phyloP scores from a whole-genome alignment of 495 filamentous ascomycete species.

The Annulohypoxylon stygium region DNA sequence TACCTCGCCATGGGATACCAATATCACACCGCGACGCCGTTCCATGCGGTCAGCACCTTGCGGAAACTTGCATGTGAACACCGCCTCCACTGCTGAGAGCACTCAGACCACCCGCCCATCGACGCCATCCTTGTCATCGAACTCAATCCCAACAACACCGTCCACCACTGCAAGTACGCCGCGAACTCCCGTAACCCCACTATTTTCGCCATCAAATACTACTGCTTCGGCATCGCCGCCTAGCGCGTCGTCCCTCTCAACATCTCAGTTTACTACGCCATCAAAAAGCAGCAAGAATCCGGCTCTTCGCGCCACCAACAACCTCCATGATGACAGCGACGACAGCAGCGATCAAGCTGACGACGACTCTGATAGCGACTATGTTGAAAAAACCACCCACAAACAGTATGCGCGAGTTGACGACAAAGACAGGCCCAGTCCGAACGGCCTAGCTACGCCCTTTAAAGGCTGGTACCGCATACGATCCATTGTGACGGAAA shows the following conservation, averaged over 20 bases:
- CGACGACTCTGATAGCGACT: not conserved
- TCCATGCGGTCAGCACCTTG: constrained; percentile 33
- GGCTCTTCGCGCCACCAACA: not conserved
- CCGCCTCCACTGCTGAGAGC: not conserved
- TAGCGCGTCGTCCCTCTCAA: not conserved
- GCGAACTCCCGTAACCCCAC: not conserved
- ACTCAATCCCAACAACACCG: not conserved
- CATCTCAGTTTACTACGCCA: not conserved
- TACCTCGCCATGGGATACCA: not conserved
- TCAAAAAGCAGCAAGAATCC: not conserved
- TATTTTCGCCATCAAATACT: not conserved
- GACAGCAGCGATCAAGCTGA: not conserved
- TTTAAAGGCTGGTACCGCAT: constrained; percentile 42
- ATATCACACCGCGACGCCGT: constrained; percentile 23
- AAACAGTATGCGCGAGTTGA: not conserved
- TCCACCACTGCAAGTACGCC: not conserved
- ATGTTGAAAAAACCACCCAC: not conserved
- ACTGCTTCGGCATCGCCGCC: not conserved
- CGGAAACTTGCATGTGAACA: constrained; percentile 14
- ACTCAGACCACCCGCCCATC: not conserved
- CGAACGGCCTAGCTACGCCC: constrained; percentile 11
- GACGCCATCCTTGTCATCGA: not conserved
- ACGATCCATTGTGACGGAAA: constrained; percentile 37
- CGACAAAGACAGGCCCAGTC: not conserved
- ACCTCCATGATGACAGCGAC: not conserved